Percentiles rank a stretch among this genome's conserved stretches.
Conservation (phyloP, 306 rosid species). For the Prunus davidiana region DNA sequence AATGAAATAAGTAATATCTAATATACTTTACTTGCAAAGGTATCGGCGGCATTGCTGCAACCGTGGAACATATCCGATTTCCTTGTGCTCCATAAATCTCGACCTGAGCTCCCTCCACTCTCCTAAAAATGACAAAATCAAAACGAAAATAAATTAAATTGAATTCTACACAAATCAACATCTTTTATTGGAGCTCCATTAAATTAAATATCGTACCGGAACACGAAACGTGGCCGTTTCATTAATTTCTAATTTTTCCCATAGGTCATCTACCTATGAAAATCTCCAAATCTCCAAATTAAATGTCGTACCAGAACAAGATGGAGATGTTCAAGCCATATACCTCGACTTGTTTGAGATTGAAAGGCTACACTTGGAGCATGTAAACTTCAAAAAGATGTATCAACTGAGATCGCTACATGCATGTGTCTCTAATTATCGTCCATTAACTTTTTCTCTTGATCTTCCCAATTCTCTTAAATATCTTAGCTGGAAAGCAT, state of each 20-base stretch:
- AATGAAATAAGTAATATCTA: not conserved
- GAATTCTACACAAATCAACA: not conserved
- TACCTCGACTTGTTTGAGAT: too few species aligned
- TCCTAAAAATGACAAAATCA: slow-evolving; percentile 31
- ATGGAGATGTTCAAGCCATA: too few species aligned
- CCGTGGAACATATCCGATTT: slow-evolving; percentile 45
- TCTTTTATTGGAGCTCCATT: not conserved
- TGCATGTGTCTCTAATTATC: too few species aligned
- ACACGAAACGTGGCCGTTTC: slow-evolving; percentile 27
- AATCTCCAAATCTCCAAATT: too few species aligned
- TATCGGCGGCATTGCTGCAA: slow-evolving; percentile 56
- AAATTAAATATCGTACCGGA: slow-evolving; percentile 21
- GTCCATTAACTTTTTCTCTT: too few species aligned
- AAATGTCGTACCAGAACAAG: too few species aligned
- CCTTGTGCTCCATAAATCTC: slow-evolving; percentile 59
- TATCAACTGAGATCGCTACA: too few species aligned
- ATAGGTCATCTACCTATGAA: too few species aligned
- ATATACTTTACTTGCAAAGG: slow-evolving; percentile 47
- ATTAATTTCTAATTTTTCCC: not conserved
- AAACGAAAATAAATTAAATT: not conserved
- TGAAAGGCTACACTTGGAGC: too few species aligned
- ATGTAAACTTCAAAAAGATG: too few species aligned
- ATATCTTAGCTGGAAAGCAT: too few species aligned
- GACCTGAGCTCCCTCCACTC: slow-evolving; percentile 42
- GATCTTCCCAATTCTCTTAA: too few species aligned